Evolutionary conservation across 2,329 filamentous ascomycete genomes (phyloP).

Genomic region (Beauveria sp.): DNA sequence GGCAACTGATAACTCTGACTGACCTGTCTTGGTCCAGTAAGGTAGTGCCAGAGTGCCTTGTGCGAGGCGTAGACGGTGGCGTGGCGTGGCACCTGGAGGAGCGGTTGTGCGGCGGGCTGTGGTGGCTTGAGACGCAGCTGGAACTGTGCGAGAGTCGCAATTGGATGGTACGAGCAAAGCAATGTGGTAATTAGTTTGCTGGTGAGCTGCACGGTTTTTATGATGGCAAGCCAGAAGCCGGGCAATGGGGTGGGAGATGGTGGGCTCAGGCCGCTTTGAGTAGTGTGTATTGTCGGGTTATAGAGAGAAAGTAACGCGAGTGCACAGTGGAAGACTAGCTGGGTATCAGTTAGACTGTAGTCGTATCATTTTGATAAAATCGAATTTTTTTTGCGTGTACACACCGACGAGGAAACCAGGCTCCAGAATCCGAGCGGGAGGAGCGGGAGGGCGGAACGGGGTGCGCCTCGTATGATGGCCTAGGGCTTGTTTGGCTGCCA

Average conservation of each 20-base stretch:
- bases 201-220: background rate
- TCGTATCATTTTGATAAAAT: background rate
- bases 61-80: background rate
- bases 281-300: background rate
- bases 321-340: background rate
- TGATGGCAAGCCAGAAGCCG: background rate
- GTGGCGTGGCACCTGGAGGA: background rate
- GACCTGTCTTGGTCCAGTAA: no score
- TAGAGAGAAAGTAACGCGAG: background rate
- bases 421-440: background rate
- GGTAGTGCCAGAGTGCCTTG: background rate
- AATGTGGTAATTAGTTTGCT: background rate
- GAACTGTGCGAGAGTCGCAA: background rate
- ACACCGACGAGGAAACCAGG: no score
- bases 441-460: background rate
- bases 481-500: background rate
- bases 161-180: background rate
- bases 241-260: background rate
- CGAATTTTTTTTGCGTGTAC: background rate
- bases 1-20: no score
- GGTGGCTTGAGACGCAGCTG: background rate
- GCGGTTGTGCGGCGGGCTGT: background rate
- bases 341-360: background rate
- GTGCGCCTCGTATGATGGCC: background rate
- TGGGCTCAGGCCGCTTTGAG: background rate